A percentile compares a stretch with the other conserved stretches of the same genome.
Evolutionary conservation across 768 basidiomycete species (phyloP).

Genomic region (Chalciporus sphaerocephalus): DNA sequence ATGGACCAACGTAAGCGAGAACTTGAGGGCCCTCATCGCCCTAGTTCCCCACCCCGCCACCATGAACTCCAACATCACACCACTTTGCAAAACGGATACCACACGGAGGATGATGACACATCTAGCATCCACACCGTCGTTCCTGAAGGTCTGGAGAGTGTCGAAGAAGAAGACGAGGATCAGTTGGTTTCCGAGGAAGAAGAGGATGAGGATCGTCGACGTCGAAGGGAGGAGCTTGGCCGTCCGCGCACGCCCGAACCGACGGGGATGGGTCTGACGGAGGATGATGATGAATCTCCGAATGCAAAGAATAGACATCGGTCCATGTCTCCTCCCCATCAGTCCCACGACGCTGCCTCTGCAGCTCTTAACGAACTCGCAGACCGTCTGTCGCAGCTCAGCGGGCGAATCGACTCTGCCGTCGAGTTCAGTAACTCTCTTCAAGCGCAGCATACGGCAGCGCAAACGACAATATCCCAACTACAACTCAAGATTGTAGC

Average conservation of each 20-base stretch:
- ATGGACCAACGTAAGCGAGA: conserved; percentile 65
- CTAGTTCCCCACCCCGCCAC: conserved; percentile 23
- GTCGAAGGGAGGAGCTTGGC: conserved; percentile 52
- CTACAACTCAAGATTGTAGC: conserved; percentile 65
- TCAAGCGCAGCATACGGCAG: conserved; percentile 72
- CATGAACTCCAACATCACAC: conserved; percentile 17
- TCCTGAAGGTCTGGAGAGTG: conserved; percentile 63
- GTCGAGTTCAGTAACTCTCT: conserved; percentile 67
- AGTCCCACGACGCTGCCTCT: conserved; percentile 24
- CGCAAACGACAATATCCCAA: conserved; percentile 66
- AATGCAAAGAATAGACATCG: conserved; percentile 17
- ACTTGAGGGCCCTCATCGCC: conserved; percentile 29
- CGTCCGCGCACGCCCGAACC: conserved; percentile 83
- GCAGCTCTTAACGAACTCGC: conserved; percentile 54
- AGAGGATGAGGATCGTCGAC: conserved; percentile 46
- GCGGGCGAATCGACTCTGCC: conserved; percentile 72
- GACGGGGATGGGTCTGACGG: conserved; percentile 50
- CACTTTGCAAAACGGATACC: conserved; percentile 20
- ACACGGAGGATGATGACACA: conserved; percentile 65
- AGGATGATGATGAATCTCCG: conserved; percentile 40
- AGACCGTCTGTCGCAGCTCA: conserved; percentile 54
- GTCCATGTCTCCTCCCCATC: conserved; percentile 14
- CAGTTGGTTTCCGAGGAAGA: conserved; percentile 37
- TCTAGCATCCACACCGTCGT: conserved; percentile 69
- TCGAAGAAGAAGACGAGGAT: conserved; percentile 74